Base-by-base conservation (phyloP, 2,329 filamentous ascomycete genomes). In the Beauveria varroae region DNA sequence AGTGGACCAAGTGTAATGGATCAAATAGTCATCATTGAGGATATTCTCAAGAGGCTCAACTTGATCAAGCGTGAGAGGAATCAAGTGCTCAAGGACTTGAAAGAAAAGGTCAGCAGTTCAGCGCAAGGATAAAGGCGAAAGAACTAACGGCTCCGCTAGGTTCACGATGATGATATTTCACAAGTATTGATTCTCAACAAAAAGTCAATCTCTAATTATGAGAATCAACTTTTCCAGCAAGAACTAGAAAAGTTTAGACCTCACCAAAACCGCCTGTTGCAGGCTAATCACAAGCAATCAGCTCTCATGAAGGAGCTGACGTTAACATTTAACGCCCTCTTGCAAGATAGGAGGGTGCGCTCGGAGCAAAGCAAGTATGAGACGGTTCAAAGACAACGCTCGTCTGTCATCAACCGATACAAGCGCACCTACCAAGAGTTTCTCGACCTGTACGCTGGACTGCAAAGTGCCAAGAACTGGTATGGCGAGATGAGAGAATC, bases 161-260 rank as follows among this genome's bases (percentile, higher is more conserved):
- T 93, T 58, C 93, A 96, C 75, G 91, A 89, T 66, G 96, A 99
- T 70, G 96, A 99, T 69, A 99, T 99, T 65, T 97, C 93, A 5
- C 95, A 96, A 70, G 93, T 98, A 14, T 81, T 99, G 63, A 99
- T 99, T 61, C 79, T 99, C 63, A 99, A 99, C 80, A 98, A 98
- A 73, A 99, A 98, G 75, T 89, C 91, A 1, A 93, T 98, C 69
- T 84, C 91, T 22, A 96, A 91, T 69, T 93, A 95, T 69, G 95
- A 99, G 73, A 87, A 82, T 14, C 91, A 96, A 69, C 82, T 99
- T 3, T 99, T 99, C 76, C 90, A 97, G 72, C 87, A 91, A 18
- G 95, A 99, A 74, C 81, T 99, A n/a, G 93, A 98, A 75, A 99
- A 99, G 73, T 99, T 97, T 76, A 82, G 92, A 47, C 89, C 92